Base-by-base conservation (phyloP, 768 basidiomycete genomes). In the Exsudoporus frostii region DNA sequence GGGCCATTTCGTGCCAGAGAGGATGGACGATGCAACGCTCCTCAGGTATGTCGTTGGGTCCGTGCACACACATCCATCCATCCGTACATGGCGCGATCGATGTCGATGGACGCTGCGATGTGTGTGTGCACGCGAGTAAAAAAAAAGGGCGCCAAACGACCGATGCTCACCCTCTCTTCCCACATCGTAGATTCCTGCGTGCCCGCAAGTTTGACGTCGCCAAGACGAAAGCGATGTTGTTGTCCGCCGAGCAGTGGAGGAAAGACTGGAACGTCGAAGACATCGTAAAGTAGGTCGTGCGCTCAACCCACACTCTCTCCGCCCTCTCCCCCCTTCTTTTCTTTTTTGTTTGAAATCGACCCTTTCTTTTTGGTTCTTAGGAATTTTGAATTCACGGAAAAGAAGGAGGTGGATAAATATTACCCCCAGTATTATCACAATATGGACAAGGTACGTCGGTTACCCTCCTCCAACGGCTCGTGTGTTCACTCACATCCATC, bases 361-460 rank as follows among this genome's bases (percentile, higher is more conserved):
- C 10, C 11, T 4, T 30, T 30, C 29, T 30, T 30, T 30, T 30
- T 11, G 29, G 29, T 17, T 20, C 15, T 1, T 4, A 45, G 92
- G 60, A 85, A 81, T 66, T 98, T 97, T 67, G 83, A 88, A 48
- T 98, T 95, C 71, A 81, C 80, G 51, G 94, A 97, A 72, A 86
- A 86, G 65, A 73, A 71, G 34, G 79, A 84, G 61, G 94, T 98
- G 8, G 83, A 93, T 78, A 88, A 90, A 73, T 92, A 88, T 63
- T 98, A 97, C 65, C 94, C 95, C 2, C 93, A 96, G 64, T 97
- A 82, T 72, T 97, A 98, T 71, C 96, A 98, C 76, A 95, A 92
- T 76, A 88, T 78, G 60, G 96, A 98, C 79, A 93, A 87, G 79
- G 92, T 92, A 50, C 36, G 53, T 45, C 38, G 17, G 1, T 38